Percentiles rank a stretch among this genome's conserved stretches.
Conservation (phyloP, 208 protist species). For the Giardia muris region DNA sequence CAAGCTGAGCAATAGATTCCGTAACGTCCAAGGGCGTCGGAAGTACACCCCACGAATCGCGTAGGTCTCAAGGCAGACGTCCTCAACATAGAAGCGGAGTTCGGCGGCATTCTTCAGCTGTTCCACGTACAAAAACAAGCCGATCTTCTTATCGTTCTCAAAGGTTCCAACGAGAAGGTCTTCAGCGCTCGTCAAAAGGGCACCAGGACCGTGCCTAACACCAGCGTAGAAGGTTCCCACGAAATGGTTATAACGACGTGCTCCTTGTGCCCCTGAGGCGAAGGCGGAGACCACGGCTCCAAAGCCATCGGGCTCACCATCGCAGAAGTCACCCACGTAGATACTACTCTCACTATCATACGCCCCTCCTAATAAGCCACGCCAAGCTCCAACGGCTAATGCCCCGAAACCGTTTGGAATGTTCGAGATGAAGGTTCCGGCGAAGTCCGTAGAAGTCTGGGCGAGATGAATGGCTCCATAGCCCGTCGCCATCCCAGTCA, state of each 20-base stretch:
- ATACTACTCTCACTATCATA: background rate
- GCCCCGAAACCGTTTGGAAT: background rate
- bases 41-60: background rate
- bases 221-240: background rate
- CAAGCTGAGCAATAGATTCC: background rate
- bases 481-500: background rate
- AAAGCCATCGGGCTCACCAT: conserved; percentile 1
- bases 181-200: background rate
- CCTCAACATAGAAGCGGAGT: background rate
- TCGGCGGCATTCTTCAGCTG: background rate
- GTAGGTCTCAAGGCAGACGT: background rate
- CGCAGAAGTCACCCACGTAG: background rate
- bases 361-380: background rate
- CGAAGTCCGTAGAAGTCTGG: background rate
- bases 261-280: background rate
- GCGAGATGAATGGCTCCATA: background rate
- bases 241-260: background rate
- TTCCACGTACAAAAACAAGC: background rate
- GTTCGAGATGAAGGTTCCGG: background rate
- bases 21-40: background rate
- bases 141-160: background rate
- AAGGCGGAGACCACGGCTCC: background rate
- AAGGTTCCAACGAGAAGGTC: background rate
- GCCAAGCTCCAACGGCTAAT: background rate
- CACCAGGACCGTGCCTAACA: background rate